phyloP scores from a whole-genome alignment of 441 rosid species.

The Pelargonium myrrhifolium region DNA sequence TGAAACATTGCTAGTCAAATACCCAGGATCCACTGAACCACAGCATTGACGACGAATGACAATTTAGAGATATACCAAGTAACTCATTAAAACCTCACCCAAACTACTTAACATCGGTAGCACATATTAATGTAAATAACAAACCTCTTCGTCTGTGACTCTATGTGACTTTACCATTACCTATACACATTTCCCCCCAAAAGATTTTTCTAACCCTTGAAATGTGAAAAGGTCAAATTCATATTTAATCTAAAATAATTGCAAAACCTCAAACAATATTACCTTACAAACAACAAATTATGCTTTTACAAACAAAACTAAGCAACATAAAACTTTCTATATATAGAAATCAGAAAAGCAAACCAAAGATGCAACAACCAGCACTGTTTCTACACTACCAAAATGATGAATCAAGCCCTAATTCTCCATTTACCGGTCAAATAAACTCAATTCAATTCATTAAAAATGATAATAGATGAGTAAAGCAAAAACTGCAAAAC shows the following conservation, averaged over 20 bases:
- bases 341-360: too few relatives aligned
- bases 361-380: background rate
- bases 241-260: background rate
- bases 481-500: too few relatives aligned
- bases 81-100: background rate
- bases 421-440: background rate
- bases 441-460: background rate
- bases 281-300: background rate
- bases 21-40: background rate
- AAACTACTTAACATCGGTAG: background rate
- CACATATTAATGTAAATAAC: background rate
- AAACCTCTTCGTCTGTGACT: background rate
- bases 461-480: too few relatives aligned
- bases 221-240: background rate
- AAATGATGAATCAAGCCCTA: background rate
- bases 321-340: background rate
- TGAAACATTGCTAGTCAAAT: background rate
- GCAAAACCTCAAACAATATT: background rate
- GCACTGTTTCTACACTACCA: background rate
- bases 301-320: background rate
- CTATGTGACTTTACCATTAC: background rate
- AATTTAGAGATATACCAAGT: too few relatives aligned
- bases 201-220: background rate
- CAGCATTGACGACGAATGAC: too few relatives aligned
- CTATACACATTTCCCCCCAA: background rate